Evolutionary conservation across 179 eudicot species (phyloP).

Genomic region (Actinidia arguta): DNA sequence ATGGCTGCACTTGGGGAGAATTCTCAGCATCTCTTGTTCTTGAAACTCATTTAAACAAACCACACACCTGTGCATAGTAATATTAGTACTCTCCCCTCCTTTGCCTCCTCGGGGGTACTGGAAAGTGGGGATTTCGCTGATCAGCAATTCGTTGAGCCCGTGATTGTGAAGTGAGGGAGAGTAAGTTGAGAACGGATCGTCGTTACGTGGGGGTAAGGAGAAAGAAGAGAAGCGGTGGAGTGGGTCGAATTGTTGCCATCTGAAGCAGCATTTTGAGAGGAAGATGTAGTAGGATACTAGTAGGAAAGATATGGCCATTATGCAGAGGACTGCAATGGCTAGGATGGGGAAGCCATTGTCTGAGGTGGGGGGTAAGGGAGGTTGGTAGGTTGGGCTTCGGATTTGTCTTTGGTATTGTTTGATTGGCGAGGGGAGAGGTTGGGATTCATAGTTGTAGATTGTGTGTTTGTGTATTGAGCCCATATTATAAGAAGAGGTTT

Average conservation of each 20-base stretch:
- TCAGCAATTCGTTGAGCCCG: conserved; percentile 67
- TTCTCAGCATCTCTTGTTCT: conserved; percentile 37
- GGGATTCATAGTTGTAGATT: conserved; percentile 23
- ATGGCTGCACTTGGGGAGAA: conserved; percentile 44
- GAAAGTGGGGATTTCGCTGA: conserved; percentile 71
- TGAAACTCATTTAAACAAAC: conserved; percentile 43
- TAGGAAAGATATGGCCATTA: conserved; percentile 59
- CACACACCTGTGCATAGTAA: conserved; percentile 37
- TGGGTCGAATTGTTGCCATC: conserved; percentile 61
- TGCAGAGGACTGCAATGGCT: conserved; percentile 58
- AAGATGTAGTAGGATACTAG: conserved; percentile 73
- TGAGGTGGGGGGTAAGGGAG: conserved; percentile 18
- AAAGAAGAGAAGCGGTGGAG: conserved; percentile 50
- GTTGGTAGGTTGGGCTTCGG: conserved; percentile 21
- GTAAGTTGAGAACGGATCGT: conserved; percentile 42
- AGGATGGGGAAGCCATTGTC: conserved; percentile 58
- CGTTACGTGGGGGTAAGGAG: conserved; percentile 19
- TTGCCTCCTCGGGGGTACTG: conserved; percentile 38
- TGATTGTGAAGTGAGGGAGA: conserved; percentile 54
- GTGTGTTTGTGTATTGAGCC: conserved; percentile 20
- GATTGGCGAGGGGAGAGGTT: conserved; percentile 24
- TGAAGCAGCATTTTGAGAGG: conserved; percentile 71
- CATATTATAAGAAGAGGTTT: not conserved
- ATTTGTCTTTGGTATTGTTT: conserved; percentile 11
- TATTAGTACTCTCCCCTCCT: not conserved